These are phyloP conservation scores for Spergularia azorica DNA, from an alignment of 179 eudicot species.

Conservation along the genomic window DNA sequence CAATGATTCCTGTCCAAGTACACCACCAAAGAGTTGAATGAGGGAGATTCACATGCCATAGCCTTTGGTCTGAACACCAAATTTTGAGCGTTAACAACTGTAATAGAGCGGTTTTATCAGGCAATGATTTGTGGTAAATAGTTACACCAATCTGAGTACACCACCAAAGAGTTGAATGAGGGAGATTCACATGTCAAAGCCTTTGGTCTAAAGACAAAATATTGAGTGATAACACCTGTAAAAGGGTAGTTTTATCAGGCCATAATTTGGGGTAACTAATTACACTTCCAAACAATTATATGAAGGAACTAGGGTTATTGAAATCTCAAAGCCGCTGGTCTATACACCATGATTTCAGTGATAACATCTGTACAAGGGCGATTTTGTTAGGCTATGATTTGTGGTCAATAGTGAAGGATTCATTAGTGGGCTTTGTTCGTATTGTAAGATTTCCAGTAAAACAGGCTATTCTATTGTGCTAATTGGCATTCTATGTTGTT, in stretches of 20 bases:
- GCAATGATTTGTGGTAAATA: not conserved
- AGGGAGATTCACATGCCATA: not conserved
- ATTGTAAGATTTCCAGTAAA: not conserved
- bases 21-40: not conserved
- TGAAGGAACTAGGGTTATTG: too few relatives aligned
- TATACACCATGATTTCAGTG: too few relatives aligned
- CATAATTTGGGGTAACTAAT: too few relatives aligned
- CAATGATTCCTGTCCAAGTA: too few relatives aligned
- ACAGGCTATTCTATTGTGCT: constrained; percentile 2
- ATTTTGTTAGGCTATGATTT: too few relatives aligned
- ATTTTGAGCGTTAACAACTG: not conserved
- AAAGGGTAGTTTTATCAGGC: not conserved
- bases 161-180: not conserved
- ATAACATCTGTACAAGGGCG: too few relatives aligned
- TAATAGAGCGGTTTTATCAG: not conserved
- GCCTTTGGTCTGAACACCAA: not conserved
- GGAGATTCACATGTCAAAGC: not conserved
- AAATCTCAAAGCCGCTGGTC: too few relatives aligned
- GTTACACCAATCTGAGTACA: too few relatives aligned
- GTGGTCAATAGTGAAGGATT: not conserved
- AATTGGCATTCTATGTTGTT: constrained; percentile 28
- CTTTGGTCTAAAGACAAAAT: not conserved
- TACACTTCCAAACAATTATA: too few relatives aligned
- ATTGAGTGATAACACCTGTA: not conserved
- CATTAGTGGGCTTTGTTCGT: not conserved